Conservation (phyloP, 2,329 filamentous ascomycete species). For the Neonectria hederae region DNA sequence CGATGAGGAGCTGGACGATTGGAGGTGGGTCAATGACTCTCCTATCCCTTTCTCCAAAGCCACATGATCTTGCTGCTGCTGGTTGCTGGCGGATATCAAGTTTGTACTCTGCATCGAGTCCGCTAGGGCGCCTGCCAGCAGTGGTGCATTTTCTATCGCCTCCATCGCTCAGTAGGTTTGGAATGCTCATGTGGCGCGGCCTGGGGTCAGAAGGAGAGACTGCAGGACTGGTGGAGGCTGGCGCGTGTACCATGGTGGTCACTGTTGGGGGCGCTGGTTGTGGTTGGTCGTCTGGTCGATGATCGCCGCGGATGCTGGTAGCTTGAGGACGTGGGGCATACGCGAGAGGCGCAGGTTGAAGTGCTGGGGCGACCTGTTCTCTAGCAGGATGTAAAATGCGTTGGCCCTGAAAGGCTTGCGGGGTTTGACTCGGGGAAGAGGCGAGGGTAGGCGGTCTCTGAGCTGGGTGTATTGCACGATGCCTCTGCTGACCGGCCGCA, state of each 20-base stretch:
- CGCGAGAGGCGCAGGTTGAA: slow-evolving; percentile 10
- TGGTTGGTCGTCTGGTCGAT: slow-evolving; percentile 15
- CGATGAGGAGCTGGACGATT: slow-evolving; percentile 78
- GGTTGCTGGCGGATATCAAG: slow-evolving; percentile 77
- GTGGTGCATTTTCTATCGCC: not conserved
- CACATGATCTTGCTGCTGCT: slow-evolving; percentile 79
- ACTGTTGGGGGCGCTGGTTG: slow-evolving; percentile 17
- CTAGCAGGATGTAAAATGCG: slow-evolving; percentile 15
- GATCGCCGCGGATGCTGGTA: slow-evolving; percentile 5
- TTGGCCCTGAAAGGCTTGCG: slow-evolving; percentile 23
- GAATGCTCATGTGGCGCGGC: slow-evolving; percentile 39
- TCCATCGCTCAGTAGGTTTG: slow-evolving; percentile 31
- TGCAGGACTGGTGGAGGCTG: slow-evolving; percentile 18
- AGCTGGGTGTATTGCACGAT: slow-evolving; percentile 10
- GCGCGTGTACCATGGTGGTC: slow-evolving; percentile 1
- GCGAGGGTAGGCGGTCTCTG: slow-evolving; percentile 15
- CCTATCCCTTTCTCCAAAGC: slow-evolving; percentile 83
- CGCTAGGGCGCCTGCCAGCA: slow-evolving; percentile 5
- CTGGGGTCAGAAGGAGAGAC: slow-evolving; percentile 27
- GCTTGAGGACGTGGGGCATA: slow-evolving; percentile 19
- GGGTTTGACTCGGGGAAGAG: slow-evolving; percentile 3
- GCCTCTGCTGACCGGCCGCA: slow-evolving; percentile 22
- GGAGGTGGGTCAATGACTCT: slow-evolving; percentile 86
- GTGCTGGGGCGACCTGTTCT: slow-evolving; percentile 15
- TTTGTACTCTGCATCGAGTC: slow-evolving; percentile 41